A percentile compares a stretch with the other conserved stretches of the same genome.
Conservation (phyloP, 2,329 filamentous ascomycete genomes). For the Calonectria montana region DNA sequence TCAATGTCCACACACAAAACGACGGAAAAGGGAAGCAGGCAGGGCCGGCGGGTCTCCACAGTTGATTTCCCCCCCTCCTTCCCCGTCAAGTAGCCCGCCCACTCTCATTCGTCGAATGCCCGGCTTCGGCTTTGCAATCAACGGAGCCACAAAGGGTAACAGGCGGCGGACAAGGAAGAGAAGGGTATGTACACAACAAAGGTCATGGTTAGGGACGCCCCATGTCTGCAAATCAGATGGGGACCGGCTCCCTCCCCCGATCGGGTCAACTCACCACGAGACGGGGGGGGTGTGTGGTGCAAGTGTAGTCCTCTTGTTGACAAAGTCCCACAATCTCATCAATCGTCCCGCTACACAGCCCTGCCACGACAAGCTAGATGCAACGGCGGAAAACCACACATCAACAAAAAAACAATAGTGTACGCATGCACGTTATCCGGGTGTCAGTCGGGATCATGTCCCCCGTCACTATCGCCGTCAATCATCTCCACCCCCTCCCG, state of each 20-base stretch:
- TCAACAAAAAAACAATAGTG: background rate
- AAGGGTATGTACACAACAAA: background rate
- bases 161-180: background rate
- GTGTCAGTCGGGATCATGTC: background rate
- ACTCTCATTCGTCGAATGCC: conserved; percentile 36
- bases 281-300: background rate
- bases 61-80: background rate
- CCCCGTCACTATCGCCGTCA: background rate
- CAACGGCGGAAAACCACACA: background rate
- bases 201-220: conserved; percentile 10
- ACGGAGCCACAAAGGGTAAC: conserved; percentile 2
- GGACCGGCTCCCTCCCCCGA: background rate
- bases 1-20: background rate
- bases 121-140: conserved; percentile 40
- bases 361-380: background rate
- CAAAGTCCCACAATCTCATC: background rate
- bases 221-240: background rate
- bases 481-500: background rate
- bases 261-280: background rate
- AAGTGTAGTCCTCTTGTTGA: background rate
- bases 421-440: background rate
- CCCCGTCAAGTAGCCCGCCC: conserved; percentile 19
- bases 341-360: background rate
- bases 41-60: background rate
- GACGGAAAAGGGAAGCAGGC: background rate